Evolutionary conservation across 2,329 filamentous ascomycete species (phyloP), one percentile per base, ranked within the genome.

Genomic region (Fusarium sp.): DNA sequence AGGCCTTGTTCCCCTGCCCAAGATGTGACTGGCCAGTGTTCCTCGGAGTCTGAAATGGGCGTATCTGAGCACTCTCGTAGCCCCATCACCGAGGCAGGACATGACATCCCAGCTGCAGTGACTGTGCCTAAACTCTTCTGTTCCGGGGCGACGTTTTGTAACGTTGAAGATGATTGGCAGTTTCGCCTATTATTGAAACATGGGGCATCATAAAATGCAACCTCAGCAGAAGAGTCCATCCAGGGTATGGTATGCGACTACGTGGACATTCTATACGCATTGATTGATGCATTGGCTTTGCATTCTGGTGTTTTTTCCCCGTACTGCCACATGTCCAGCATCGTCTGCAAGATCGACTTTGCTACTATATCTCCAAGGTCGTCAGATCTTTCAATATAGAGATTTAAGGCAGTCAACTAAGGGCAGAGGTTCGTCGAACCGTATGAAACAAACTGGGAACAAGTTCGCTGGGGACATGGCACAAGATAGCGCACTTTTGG

Each of bases 21-120:
- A 31, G 8, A 15, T 26, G 4, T 62, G 11, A 63, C 45, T 62
- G 60, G 60, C 12, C 46, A n/a, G 16, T 20, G 23, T 33, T 62
- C 59, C 59, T 61, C 58, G 57, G 59, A 55, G 26, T 20, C 18
- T 11, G 31, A 46, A 8, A n/a, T 53, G 12, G 26, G 38, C 7
- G 26, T 31, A 18, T 30, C 13, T 9, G n/a, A 30, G n/a, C 18
- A 12, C 26, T 11, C 18, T 45, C 16, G 26, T 45, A 30, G 26
- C 26, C 30, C 41, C 8, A 26, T 23, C 33, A 18, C 33, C 15
- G 33, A 49, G 6, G 33, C 2, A 6, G 38, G 16, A n/a, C n/a
- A 4, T 20, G 12, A 11, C 33, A 26, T 38, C 18, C 23, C 16
- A 50, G 33, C 8, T 16, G 12, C 12, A 38, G 28, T 9, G 9